Conservation (phyloP, 2,329 filamentous ascomycete species). For the Corynespora cassiicola region DNA sequence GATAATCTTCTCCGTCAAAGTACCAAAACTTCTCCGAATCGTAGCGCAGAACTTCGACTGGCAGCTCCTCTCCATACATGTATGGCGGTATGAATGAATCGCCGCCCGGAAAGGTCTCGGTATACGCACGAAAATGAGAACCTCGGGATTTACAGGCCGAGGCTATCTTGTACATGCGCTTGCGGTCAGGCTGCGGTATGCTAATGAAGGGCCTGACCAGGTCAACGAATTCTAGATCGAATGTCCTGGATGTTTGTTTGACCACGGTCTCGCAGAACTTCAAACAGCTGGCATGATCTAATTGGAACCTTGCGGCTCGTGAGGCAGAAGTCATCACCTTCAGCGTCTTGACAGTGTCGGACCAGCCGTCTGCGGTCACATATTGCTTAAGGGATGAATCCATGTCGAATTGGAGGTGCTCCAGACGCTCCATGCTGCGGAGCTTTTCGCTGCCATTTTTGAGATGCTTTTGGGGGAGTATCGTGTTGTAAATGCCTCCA, state of each 20-base stretch:
- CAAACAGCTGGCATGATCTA: too few species aligned
- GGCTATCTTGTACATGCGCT: slow-evolving; percentile 33
- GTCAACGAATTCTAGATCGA: too few species aligned
- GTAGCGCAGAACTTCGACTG: slow-evolving; percentile 34
- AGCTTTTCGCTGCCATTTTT: slow-evolving; percentile 24
- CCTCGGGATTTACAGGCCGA: slow-evolving; percentile 26
- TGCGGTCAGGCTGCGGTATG: slow-evolving; percentile 3
- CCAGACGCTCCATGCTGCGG: slow-evolving; percentile 28
- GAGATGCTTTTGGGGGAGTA: slow-evolving; percentile 14
- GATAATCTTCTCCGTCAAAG: slow-evolving; percentile 33
- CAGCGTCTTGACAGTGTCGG: slow-evolving; percentile 29
- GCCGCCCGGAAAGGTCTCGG: slow-evolving; percentile 24
- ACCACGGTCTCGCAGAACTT: too few species aligned
- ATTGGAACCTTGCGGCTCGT: too few species aligned
- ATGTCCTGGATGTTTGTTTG: too few species aligned
- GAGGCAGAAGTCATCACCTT: too few species aligned
- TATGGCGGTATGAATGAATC: slow-evolving; percentile 39
- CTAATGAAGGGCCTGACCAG: too few species aligned
- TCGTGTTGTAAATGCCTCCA: slow-evolving; percentile 24
- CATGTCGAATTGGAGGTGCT: slow-evolving; percentile 35
- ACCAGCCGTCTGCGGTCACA: slow-evolving; percentile 29
- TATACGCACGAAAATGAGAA: slow-evolving; percentile 27
- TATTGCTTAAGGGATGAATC: slow-evolving; percentile 34
- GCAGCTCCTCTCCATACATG: slow-evolving; percentile 42
- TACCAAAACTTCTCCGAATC: slow-evolving; percentile 35